phyloP scores from a whole-genome alignment of 345 rosid genomes.

The Salix suchowensis region DNA sequence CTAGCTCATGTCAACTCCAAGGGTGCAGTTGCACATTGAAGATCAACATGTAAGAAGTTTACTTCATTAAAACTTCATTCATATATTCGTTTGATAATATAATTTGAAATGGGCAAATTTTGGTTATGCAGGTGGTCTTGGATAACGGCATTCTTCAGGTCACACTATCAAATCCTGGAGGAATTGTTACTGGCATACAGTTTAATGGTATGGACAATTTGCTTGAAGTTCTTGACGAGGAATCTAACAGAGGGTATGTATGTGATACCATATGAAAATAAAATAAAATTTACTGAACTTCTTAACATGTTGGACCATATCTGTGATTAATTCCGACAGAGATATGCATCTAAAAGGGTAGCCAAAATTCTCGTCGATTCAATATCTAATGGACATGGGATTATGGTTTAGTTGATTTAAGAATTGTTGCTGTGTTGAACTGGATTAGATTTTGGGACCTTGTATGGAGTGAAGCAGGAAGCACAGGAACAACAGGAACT shows the following conservation, averaged over 20 bases:
- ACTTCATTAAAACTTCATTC: not conserved
- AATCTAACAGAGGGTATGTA: slow-evolving; percentile 22
- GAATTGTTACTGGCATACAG: slow-evolving; percentile 21
- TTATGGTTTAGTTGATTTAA: not conserved
- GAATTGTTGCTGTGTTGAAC: not conserved
- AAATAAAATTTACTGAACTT: not conserved
- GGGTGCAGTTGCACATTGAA: slow-evolving; percentile 23
- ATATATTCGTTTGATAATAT: not conserved
- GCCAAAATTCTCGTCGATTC: no score
- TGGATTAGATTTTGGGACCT: slow-evolving; percentile 27
- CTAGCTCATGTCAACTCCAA: slow-evolving; percentile 19
- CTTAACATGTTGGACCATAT: no score
- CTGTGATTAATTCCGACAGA: no score
- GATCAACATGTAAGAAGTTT: slow-evolving; percentile 28
- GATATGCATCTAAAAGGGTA: no score
- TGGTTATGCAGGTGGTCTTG: slow-evolving; percentile 24
- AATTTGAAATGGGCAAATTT: not conserved
- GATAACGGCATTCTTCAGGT: slow-evolving; percentile 25
- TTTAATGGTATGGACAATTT: slow-evolving; percentile 21
- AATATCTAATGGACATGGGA: not conserved
- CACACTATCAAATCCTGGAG: slow-evolving; percentile 25
- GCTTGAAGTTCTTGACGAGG: slow-evolving; percentile 17
- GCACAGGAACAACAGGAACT: slow-evolving; percentile 29
- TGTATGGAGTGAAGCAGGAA: slow-evolving; percentile 28
- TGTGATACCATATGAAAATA: no score